Evolutionary conservation across 1,139 yeast species (phyloP), one percentile per base, ranked within the genome.

Genomic region (Hanseniaspora sp.): DNA sequence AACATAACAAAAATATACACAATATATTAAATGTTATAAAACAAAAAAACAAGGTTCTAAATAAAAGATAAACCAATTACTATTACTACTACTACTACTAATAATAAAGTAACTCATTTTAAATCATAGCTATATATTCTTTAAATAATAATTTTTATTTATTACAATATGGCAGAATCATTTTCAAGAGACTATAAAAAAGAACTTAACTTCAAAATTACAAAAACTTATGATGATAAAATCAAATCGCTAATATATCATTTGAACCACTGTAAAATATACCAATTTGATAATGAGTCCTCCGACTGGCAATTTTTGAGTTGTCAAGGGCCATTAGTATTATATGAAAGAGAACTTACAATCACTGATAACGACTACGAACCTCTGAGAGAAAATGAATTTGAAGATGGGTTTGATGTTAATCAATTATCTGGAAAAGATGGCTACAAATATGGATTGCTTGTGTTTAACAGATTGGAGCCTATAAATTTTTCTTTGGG

Each of bases 401-500:
- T 51, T 35, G 57, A 54, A 18, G 48, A 53, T 40, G 44, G 31
- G 8, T 41, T 43, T 43, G 53, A 47, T 15, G 37, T 34, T 1
- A 44, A 34, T 23, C 43, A 38, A 6, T 59, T 63, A 17, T 58
- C 56, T 13, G 69, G 68, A 5, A 62, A 75, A 59, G 74, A 74
- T 48, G 70, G 77, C 45, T 86, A 80, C 64, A 82, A 86, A 55
- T 87, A 83, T 64, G 96, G 95, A 1, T 67, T 90, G 55, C 78
- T 87, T 51, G 78, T 90, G 13, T 69, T 88, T 63, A 88, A 90
- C 67, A 75, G 96, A 61, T 73, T 75, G 56, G 79, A 78, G 54
- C 83, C 92, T 1, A 83, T 82, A 56, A 87, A 90, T 66, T 86
- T 88, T 61, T 79, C 87, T 1, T 66, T 90, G 57, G 96, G 96